Evolutionary conservation across 2,329 filamentous ascomycete genomes (phyloP), one percentile per base, ranked within the genome.

Genomic region (Calonectria multiphialidica): DNA sequence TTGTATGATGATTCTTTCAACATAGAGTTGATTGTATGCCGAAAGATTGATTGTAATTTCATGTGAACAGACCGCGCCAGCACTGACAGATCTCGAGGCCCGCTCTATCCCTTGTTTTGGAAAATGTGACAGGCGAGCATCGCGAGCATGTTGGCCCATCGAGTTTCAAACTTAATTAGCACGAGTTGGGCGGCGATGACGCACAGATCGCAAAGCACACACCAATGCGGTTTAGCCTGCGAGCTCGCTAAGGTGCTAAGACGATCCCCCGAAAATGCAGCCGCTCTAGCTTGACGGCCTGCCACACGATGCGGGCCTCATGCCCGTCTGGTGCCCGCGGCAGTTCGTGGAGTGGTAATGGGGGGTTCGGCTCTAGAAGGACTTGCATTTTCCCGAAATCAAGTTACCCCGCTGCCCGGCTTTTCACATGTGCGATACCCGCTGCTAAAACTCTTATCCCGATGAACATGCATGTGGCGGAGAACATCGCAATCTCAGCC

Each of bases 181-280:
- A 57, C 50, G 28, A 12, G n/a, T 28, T 33, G 28, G 44, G 4
- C 35, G 37, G 1, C 8, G 37, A 30, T 62, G 37, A 42, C 44
- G 40, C 53, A 68, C 74, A 72, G 16, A 47, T 77, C 76, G 75
- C 77, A 79, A 76, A 13, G 28, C 28, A 30, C n/a, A 16, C 42
- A 72, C 71, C 10, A 16, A 71, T 74, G 55, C 8, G 73, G 78
- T 65, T 77, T 80, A 80, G 78, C 37, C 72, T 80, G 77, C 78
- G 76, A 78, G 71, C 47, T 66, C 61, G 53, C 33, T n/a, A 37
- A 37, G 35, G 35, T 37, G 35, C 5, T 12, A 10, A 53, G 49
- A 16, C 25, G 49, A 53, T 53, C 49, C 18, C 9, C 49, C 28
- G 49, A 53, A 28, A 53, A 53, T 53, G 15, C 25, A 28, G 49